Evolutionary conservation across 2,329 filamentous ascomycete genomes (phyloP).

Genomic region (Fusarium secorum): DNA sequence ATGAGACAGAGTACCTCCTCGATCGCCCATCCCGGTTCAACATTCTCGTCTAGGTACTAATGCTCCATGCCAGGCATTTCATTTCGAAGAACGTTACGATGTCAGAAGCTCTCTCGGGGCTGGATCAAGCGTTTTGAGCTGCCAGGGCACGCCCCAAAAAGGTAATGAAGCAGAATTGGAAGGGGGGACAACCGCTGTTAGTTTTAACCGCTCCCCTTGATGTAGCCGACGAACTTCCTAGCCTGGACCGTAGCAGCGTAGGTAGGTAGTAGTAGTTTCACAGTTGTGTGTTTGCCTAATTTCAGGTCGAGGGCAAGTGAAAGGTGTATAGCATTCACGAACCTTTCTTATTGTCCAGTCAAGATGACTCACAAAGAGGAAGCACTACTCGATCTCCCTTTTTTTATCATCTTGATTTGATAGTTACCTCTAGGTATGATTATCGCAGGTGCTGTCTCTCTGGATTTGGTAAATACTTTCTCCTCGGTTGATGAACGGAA

Average conservation of each 20-base stretch:
- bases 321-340: not conserved
- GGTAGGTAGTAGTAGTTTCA: not conserved
- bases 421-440: not conserved
- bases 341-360: not conserved
- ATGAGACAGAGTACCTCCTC: not conserved
- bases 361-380: not conserved
- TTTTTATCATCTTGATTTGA: not conserved
- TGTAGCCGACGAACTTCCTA: not conserved
- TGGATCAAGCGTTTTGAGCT: not conserved
- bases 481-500: not conserved
- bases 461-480: not conserved
- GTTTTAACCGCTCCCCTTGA: not conserved
- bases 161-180: conserved; percentile 28
- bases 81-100: not conserved
- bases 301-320: not conserved
- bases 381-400: not conserved
- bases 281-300: not conserved
- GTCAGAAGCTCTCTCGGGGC: not conserved
- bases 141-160: conserved; percentile 3
- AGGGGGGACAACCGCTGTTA: not conserved
- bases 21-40: not conserved
- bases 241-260: not conserved
- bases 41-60: not conserved
- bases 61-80: not conserved
- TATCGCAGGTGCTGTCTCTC: not conserved